A percentile compares a stretch with the other conserved stretches of the same genome.
phyloP scores from a whole-genome alignment of 164 flowering plant genomes.

The Santalum album region DNA sequence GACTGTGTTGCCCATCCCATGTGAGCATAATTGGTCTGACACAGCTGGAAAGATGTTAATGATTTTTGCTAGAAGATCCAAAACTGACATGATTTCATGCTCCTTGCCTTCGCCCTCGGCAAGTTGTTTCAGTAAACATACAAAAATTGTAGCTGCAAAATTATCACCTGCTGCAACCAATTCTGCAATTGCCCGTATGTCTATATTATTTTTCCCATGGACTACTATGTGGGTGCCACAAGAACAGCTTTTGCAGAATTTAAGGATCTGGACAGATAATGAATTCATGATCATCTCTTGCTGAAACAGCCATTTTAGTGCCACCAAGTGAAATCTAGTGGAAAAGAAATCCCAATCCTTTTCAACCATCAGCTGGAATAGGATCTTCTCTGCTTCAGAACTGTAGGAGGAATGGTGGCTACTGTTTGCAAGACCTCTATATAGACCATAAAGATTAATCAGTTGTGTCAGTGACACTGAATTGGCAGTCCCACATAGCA shows the following conservation, averaged over 20 bases:
- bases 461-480: slow-evolving; percentile 25
- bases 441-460: slow-evolving; percentile 63
- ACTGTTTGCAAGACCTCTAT: slow-evolving; percentile 41
- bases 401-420: slow-evolving; percentile 57
- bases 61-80: slow-evolving; percentile 35
- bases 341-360: slow-evolving; percentile 65
- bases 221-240: slow-evolving; percentile 10
- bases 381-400: slow-evolving; percentile 68
- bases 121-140: slow-evolving; percentile 46
- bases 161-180: slow-evolving; percentile 54
- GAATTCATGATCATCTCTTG: slow-evolving; percentile 53
- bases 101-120: slow-evolving; percentile 36
- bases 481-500: slow-evolving; percentile 20
- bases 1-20: slow-evolving; percentile 53
- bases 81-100: slow-evolving; percentile 34
- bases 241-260: slow-evolving; percentile 35
- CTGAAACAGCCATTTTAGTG: slow-evolving; percentile 84
- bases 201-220: slow-evolving; percentile 19
- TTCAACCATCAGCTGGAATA: slow-evolving; percentile 49
- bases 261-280: slow-evolving; percentile 57
- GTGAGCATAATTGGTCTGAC: slow-evolving; percentile 57
- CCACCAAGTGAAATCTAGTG: slow-evolving; percentile 35
- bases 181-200: slow-evolving; percentile 37
- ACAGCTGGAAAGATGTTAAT: slow-evolving; percentile 46
- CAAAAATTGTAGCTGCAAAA: slow-evolving; percentile 46